Evolutionary conservation across 495 filamentous ascomycete species (phyloP).

Genomic region (Trichoderma erinaceum): DNA sequence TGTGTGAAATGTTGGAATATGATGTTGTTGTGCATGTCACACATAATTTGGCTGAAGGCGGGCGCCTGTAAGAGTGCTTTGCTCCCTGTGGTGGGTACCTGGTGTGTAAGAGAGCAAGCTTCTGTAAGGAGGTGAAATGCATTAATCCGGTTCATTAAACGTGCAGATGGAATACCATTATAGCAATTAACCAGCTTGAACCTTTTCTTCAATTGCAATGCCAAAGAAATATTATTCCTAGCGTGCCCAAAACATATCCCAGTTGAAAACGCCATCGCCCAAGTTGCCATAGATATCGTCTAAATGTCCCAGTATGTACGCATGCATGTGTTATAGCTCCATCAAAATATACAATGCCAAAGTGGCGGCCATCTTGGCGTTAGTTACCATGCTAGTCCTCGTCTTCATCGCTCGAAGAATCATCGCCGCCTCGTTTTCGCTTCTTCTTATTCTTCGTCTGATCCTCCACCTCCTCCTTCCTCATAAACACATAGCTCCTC

Average conservation of each 20-base stretch:
- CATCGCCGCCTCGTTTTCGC: slow-evolving; percentile 40
- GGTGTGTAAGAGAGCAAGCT: no score
- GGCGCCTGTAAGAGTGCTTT: no score
- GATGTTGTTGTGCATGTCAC: no score
- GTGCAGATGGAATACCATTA: no score
- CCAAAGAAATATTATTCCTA: background rate
- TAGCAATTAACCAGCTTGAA: no score
- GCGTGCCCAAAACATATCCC: background rate
- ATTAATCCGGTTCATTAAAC: no score
- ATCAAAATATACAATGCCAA: background rate
- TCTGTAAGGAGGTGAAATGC: no score
- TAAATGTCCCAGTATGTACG: background rate
- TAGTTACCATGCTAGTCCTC: background rate
- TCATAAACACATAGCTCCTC: slow-evolving; percentile 74
- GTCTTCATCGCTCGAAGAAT: slow-evolving; percentile 29
- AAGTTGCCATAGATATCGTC: background rate
- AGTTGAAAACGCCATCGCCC: background rate
- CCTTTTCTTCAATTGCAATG: background rate
- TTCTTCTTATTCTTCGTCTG: slow-evolving; percentile 33
- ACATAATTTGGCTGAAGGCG: no score
- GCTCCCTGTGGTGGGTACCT: no score
- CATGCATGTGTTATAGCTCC: background rate
- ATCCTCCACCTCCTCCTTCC: slow-evolving; percentile 42
- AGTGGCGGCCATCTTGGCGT: background rate
- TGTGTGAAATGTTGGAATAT: no score